Percentiles rank a stretch among this genome's conserved stretches.
Conservation (phyloP, 1,139 yeast species). For the Debaryomycetaceae sp. region DNA sequence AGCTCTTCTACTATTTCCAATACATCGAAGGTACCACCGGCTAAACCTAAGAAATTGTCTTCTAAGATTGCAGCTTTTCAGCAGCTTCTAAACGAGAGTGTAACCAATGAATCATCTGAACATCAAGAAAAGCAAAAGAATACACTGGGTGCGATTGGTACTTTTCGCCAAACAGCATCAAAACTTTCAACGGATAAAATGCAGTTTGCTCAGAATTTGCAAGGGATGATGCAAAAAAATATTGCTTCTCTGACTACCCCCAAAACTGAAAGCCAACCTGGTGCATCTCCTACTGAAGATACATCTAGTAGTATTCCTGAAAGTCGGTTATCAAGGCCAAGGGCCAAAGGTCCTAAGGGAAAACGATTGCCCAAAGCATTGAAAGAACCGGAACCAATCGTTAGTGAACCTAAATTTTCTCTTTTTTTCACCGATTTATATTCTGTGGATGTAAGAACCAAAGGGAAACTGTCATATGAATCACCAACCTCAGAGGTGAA, state of each 20-base stretch:
- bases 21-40: constrained; percentile 51
- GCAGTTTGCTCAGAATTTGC: constrained; percentile 52
- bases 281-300: constrained; percentile 5
- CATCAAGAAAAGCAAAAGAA: constrained; percentile 3
- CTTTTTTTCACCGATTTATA: neutral
- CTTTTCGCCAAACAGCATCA: constrained; percentile 6
- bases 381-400: constrained; percentile 43
- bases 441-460: neutral
- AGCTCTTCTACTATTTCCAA: neutral
- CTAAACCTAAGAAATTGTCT: constrained; percentile 71
- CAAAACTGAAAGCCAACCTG: constrained; percentile 13
- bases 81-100: constrained; percentile 51
- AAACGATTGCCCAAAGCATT: constrained; percentile 69
- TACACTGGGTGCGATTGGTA: constrained; percentile 4
- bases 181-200: constrained; percentile 34
- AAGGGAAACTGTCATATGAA: too few species aligned
- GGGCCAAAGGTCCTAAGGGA: constrained; percentile 78
- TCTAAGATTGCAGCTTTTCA: constrained; percentile 79
- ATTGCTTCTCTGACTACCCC: constrained; percentile 67
- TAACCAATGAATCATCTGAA: constrained; percentile 5
- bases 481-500: too few species aligned
- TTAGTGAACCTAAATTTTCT: constrained; percentile 12
- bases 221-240: constrained; percentile 54
- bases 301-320: too few species aligned
- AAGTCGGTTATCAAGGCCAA: constrained; percentile 18